Percentiles rank a stretch among this genome's conserved stretches.
Evolutionary conservation across 2,329 filamentous ascomycete genomes (phyloP).

Genomic region (Colletotrichum viniferum): DNA sequence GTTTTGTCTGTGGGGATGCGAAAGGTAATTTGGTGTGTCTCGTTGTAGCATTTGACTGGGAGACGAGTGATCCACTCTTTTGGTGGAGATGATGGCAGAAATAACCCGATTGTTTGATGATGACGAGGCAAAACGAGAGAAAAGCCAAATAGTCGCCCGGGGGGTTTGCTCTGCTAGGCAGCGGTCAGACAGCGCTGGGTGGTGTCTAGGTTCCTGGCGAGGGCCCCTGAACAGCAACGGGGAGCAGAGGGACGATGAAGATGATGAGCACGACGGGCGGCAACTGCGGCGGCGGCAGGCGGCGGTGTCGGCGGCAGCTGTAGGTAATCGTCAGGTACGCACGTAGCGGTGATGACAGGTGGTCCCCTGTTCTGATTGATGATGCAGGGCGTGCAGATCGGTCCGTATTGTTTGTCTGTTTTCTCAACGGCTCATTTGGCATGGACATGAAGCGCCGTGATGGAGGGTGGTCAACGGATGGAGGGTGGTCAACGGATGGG

Average conservation of each 20-base stretch:
- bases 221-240: neutral
- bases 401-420: neutral
- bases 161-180: neutral
- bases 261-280: conserved; percentile 1
- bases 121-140: conserved; percentile 18
- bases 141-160: conserved; percentile 16
- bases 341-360: neutral
- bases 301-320: neutral
- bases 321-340: neutral
- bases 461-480: neutral
- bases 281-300: neutral
- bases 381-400: conserved; percentile 8
- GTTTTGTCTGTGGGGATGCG: conserved; percentile 18
- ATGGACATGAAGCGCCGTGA: neutral
- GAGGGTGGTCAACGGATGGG: neutral
- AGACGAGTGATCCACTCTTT: neutral
- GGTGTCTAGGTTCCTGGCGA: neutral
- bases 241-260: neutral
- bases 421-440: conserved; percentile 3
- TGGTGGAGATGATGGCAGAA: conserved; percentile 17
- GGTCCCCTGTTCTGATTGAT: conserved; percentile 9
- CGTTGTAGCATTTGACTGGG: conserved; percentile 2
- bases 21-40: conserved; percentile 19
- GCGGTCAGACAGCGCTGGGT: neutral
- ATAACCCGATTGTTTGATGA: conserved; percentile 23